A percentile compares a stretch with the other conserved stretches of the same genome.
Conservation (phyloP, 148 eudicot genomes). For the Rhododendron griersonianum region DNA sequence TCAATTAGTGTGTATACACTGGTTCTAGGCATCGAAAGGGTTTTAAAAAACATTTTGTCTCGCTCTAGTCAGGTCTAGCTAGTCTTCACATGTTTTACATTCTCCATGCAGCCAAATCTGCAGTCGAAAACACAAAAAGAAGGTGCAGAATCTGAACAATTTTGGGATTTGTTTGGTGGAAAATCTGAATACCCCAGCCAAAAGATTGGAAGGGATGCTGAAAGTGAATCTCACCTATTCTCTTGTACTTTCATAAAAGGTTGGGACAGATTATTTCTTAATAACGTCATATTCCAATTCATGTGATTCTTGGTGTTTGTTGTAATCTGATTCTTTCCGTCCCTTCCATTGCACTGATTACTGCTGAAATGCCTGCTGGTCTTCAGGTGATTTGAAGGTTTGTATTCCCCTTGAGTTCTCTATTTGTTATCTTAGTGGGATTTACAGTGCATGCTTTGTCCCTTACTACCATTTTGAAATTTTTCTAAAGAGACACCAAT, state of each 20-base stretch:
- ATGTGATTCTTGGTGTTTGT: background rate
- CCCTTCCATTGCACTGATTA: slow-evolving; percentile 22
- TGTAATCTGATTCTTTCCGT: slow-evolving; percentile 26
- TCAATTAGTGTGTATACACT: background rate
- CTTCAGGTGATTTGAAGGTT: slow-evolving; percentile 82
- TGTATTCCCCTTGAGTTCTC: slow-evolving; percentile 13
- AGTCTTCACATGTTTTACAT: slow-evolving; percentile 10
- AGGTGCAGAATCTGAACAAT: slow-evolving; percentile 80
- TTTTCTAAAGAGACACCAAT: background rate
- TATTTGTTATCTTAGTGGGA: background rate
- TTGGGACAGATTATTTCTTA: slow-evolving; percentile 10
- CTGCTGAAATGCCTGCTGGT: slow-evolving; percentile 21
- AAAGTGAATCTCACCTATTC: slow-evolving; percentile 87
- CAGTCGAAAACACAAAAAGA: slow-evolving; percentile 77
- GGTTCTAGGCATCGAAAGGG: background rate
- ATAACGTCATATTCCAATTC: background rate
- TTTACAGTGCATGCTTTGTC: background rate
- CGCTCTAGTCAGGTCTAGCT: background rate
- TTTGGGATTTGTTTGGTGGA: slow-evolving; percentile 85
- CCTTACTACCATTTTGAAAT: background rate
- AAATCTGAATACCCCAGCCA: slow-evolving; percentile 79
- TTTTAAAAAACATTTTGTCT: background rate
- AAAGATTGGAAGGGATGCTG: slow-evolving; percentile 63
- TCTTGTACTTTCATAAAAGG: slow-evolving; percentile 76
- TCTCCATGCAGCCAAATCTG: slow-evolving; percentile 71